phyloP scores from a whole-genome alignment of 495 filamentous ascomycete species.

The Aspergillus funiculosus region DNA sequence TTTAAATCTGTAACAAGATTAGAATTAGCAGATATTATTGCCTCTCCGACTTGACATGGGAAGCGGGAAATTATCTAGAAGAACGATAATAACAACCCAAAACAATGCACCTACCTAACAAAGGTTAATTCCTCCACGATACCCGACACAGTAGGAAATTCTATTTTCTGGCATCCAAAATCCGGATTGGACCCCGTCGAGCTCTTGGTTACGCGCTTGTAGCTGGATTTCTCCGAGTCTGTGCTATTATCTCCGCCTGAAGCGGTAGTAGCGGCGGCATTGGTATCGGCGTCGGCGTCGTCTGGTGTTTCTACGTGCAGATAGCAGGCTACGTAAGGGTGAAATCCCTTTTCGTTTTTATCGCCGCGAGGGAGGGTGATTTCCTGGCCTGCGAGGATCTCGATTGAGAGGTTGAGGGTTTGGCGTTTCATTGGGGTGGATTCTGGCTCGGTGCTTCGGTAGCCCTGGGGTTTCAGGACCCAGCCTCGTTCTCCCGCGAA shows the following conservation, averaged over 20 bases:
- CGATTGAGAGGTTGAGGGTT: constrained; percentile 43
- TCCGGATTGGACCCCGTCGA: constrained; percentile 60
- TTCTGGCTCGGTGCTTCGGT: constrained; percentile 38
- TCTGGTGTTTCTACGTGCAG: constrained; percentile 66
- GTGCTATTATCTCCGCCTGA: constrained; percentile 36
- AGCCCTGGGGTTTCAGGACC: constrained; percentile 74
- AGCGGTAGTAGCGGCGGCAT: too few species aligned
- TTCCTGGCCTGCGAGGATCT: constrained; percentile 49
- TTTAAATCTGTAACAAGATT: constrained; percentile 63
- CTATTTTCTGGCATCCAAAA: constrained; percentile 57
- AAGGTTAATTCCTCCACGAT: constrained; percentile 77
- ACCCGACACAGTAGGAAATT: constrained; percentile 54
- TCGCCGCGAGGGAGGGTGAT: constrained; percentile 45
- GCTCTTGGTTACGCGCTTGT: constrained; percentile 63
- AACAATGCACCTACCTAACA: constrained; percentile 63
- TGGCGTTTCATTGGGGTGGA: constrained; percentile 21
- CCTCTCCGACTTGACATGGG: too few species aligned
- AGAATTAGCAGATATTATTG: too few species aligned
- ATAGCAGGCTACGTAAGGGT: constrained; percentile 75
- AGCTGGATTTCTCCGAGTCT: constrained; percentile 51
- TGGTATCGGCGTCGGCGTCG: too few species aligned
- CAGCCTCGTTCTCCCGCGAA: constrained; percentile 76
- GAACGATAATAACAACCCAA: constrained; percentile 11
- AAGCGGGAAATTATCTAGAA: too few species aligned
- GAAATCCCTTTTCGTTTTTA: constrained; percentile 54